Conservation (phyloP, 2,329 filamentous ascomycete species). For the Calonectria pseudoreteaudii region DNA sequence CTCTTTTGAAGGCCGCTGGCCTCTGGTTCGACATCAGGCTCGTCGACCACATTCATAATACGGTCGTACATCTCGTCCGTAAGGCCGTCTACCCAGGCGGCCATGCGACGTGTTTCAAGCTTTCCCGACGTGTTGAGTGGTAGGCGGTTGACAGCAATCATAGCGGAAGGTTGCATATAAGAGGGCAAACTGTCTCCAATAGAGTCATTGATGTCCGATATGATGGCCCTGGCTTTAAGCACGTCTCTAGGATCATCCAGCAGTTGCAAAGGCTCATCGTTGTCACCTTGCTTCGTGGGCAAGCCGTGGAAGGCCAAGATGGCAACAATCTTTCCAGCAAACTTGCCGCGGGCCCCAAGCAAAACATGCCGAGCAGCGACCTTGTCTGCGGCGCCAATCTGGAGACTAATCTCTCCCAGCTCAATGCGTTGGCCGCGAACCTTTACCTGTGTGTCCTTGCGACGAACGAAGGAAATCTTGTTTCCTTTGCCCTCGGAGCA, state of each 20-base stretch:
- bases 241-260: not conserved
- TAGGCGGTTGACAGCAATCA: not conserved
- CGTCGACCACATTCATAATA: not conserved
- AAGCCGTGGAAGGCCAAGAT: not conserved
- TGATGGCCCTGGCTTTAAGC: not conserved
- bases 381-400: not conserved
- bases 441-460: too few species aligned
- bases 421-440: conserved; percentile 8
- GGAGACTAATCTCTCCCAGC: conserved; percentile 3
- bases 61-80: not conserved
- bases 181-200: conserved; percentile 3
- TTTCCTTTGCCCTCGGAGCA: not conserved
- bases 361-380: not conserved
- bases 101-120: not conserved
- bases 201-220: not conserved
- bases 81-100: not conserved
- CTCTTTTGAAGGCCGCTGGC: too few species aligned
- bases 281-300: too few species aligned
- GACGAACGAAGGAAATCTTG: not conserved
- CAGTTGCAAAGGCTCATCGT: too few species aligned
- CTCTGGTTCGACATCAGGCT: not conserved
- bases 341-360: not conserved
- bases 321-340: not conserved
- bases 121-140: conserved; percentile 6
- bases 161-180: conserved; percentile 15